Evolutionary conservation across 1,284 basidiomycete genomes (phyloP), one percentile per base, ranked within the genome.

Genomic region (Ceratobasidium sp.): DNA sequence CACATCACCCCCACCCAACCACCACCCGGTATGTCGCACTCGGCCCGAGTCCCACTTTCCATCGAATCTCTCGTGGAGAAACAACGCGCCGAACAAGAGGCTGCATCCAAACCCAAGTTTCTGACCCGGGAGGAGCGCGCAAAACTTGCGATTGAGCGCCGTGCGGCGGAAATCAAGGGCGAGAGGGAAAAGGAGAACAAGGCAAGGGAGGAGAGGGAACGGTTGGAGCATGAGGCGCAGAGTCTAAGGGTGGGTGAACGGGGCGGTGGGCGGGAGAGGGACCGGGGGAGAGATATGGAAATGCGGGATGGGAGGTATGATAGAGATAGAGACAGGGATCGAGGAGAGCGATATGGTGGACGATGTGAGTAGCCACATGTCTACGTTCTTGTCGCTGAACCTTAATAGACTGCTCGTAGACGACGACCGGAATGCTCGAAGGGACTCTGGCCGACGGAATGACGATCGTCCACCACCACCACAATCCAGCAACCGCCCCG

Each of bases 31-130:
- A 36, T 40, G 30, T 40, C 56, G n/a, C 38, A 33, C 56, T 40
- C 49, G 49, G 49, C 63, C 11, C 30, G 63, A 16, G 16, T 18
- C 79, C 91, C 92, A 1, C 82, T 93, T 56, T 93, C 92, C 9
- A 93, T 96, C 75, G 94, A 96, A 79, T 86, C 87, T 53, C 82
- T 97, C 73, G 84, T 98, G 16, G 88, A 91, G 77, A 92, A 91
- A 81, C 95, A 98, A 82, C 89, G 87, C 76, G 86, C 85, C 49
- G 94, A 96, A 79, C 93, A 90, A 77, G 94, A 96, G 76, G 92
- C 91, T 1, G 92, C 94, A 64, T 83, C 93, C 64, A 96, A 94
- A 93, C 94, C 94, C 40, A 95, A 87, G 80, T 96, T 96, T 83
- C 84, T 96, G 21, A 87, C 91, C 3, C 96, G 91, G 80, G 92